Conservation (phyloP, 2,329 filamentous ascomycete genomes). For the Xylariaceae sp. region DNA sequence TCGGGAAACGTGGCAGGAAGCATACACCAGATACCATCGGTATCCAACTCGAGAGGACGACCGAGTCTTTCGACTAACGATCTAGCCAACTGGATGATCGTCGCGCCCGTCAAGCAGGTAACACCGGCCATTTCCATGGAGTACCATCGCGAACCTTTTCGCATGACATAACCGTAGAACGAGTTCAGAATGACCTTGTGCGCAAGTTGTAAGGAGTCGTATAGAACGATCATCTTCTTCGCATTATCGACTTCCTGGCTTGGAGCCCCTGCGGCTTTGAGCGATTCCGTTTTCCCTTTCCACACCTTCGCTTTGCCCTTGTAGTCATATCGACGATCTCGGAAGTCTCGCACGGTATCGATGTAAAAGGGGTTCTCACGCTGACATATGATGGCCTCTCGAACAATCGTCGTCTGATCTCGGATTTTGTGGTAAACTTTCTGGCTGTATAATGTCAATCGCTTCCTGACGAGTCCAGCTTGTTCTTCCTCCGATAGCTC, state of each 20-base stretch:
- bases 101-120: slow-evolving; percentile 91
- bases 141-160: slow-evolving; percentile 98
- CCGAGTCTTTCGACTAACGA: slow-evolving; percentile 91
- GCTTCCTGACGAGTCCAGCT: slow-evolving; percentile 72
- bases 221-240: slow-evolving; percentile 98
- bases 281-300: slow-evolving; percentile 89
- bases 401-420: slow-evolving; percentile 84
- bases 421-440: slow-evolving; percentile 99
- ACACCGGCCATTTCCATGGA: slow-evolving; percentile 99
- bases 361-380: slow-evolving; percentile 98
- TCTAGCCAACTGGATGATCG: slow-evolving; percentile 93
- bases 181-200: slow-evolving; percentile 99
- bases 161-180: slow-evolving; percentile 99
- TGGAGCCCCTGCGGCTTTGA: slow-evolving; percentile 77
- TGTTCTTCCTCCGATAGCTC: slow-evolving; percentile 81
- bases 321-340: slow-evolving; percentile 96
- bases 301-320: slow-evolving; percentile 97
- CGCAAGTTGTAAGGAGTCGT: slow-evolving; percentile 90
- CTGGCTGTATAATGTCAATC: slow-evolving; percentile 87
- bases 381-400: slow-evolving; percentile 97
- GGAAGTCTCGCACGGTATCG: slow-evolving; percentile 90
- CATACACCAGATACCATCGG: slow-evolving; percentile 99
- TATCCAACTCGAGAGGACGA: slow-evolving; percentile 88
- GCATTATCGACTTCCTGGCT: slow-evolving; percentile 78
- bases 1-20: slow-evolving; percentile 93